These are phyloP conservation scores for Volvox carteri DNA, from an alignment of 163 green algal genomes.

Conservation along the genomic window DNA sequence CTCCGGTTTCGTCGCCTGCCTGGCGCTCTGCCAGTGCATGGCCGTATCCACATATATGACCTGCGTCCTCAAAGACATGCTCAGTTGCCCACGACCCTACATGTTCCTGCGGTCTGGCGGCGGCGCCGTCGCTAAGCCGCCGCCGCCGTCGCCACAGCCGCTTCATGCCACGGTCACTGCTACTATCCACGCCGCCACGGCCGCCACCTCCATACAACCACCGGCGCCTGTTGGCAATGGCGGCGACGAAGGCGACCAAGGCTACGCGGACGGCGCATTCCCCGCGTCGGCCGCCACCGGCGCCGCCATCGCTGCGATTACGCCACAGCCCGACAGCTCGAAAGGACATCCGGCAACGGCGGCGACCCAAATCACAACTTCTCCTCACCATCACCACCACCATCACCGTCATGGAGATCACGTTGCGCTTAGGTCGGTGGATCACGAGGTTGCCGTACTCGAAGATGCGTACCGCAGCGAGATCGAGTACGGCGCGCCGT, in stretches of 20 bases:
- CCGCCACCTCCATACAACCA: not conserved
- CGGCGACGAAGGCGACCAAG: too few relatives aligned
- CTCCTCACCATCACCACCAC: too few relatives aligned
- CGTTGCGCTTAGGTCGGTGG: too few relatives aligned
- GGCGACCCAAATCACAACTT: not conserved
- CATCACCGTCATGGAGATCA: too few relatives aligned
- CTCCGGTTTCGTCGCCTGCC: not conserved
- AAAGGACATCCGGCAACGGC: too few relatives aligned
- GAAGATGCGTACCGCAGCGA: constrained; percentile 30
- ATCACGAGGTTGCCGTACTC: constrained; percentile 14
- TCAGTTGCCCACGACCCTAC: constrained; percentile 43
- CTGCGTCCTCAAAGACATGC: constrained; percentile 44
- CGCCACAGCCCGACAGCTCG: too few relatives aligned
- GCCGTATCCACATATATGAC: constrained; percentile 48
- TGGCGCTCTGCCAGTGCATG: constrained; percentile 32
- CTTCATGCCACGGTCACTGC: not conserved
- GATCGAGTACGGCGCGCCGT: constrained; percentile 45
- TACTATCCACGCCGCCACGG: not conserved
- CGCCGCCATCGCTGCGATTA: not conserved
- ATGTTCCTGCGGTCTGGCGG: not conserved
- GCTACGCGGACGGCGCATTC: too few relatives aligned
- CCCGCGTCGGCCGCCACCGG: too few relatives aligned
- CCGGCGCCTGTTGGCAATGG: too few relatives aligned
- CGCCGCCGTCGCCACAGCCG: not conserved
- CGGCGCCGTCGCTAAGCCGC: not conserved